phyloP scores from a whole-genome alignment of 352 stramenopile species.

The Phytopythium oedochilum region DNA sequence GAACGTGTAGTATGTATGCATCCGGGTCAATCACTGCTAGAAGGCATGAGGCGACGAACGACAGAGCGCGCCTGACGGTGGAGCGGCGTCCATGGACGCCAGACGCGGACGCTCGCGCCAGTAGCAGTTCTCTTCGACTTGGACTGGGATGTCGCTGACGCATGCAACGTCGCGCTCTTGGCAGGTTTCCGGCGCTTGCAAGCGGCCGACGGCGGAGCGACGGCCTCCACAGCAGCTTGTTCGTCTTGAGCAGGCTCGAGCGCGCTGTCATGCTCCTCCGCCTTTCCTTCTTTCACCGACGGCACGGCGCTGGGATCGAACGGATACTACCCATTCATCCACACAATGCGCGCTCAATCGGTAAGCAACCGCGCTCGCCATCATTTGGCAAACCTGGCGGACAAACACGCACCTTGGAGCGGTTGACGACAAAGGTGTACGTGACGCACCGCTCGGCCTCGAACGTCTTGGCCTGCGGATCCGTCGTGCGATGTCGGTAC shows the following conservation, averaged over 20 bases:
- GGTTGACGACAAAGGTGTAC: constrained; percentile 86
- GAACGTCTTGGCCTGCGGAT: constrained; percentile 81
- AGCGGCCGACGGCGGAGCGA: not conserved
- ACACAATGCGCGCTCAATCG: not conserved
- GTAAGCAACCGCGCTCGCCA: not conserved
- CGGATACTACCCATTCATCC: constrained; percentile 12
- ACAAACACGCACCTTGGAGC: constrained; percentile 40
- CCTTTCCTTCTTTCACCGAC: not conserved
- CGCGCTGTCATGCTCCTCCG: too few species aligned
- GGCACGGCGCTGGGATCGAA: constrained; percentile 23
- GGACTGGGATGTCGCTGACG: too few species aligned
- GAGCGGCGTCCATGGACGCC: constrained; percentile 1
- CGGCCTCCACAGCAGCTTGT: not conserved
- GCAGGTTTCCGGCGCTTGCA: not conserved
- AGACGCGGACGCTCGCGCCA: not conserved
- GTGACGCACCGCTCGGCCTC: constrained; percentile 79
- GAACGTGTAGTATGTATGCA: too few species aligned
- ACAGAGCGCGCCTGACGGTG: not conserved
- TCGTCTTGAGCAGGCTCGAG: not conserved
- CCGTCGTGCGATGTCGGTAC: constrained; percentile 86
- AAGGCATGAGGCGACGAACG: not conserved
- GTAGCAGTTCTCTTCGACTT: not conserved
- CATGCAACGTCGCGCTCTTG: not conserved
- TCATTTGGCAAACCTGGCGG: not conserved
- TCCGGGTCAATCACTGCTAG: too few species aligned